Base-by-base conservation (phyloP, 495 filamentous ascomycete species). In the Chlorociboria aeruginascens region DNA sequence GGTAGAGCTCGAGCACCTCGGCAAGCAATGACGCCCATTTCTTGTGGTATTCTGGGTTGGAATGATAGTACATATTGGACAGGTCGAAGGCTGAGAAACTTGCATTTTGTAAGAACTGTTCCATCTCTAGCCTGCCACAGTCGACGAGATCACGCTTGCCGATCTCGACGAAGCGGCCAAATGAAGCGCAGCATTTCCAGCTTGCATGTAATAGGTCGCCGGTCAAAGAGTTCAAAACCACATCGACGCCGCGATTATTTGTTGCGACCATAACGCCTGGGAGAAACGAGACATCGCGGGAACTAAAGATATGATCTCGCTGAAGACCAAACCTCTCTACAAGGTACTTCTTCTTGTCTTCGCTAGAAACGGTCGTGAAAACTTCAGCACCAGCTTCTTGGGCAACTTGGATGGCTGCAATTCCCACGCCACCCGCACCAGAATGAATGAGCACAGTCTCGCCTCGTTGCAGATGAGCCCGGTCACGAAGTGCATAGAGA, bases 371-470 rank as follows among this genome's bases (percentile, higher is more conserved):
- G 77, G 77, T 43, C 70, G 70, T 1, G 57, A 46, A 14, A 66
- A 69, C 0, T 69, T 76, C 67, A 6, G 76, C 76, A 0, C 74
- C 74, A 11, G 72, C 49, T 53, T 66, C 64, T 35, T 77, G 69
- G 0, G 76, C 73, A 0, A 83, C 40, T 36, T 64, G 62, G 43
- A 83, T 76, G 9, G 78, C 73, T 8, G 77, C 77, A 54, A 79
- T 73, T 1, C 78, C 79, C 2, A 82, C 66, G 2, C 68, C 73
- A 32, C 77, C 76, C 7, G 79, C 65, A n/a, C 70, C 79, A 1
- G 69, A 64, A 48, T 82, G 76, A 35, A 84, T 77, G n/a, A 84
- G 65, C 0, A 82, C 69, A 8, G 61, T 72, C 54, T 83, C 76
- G 30, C 67, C 76, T 8, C 67, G 61, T 10, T 51, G 50, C 0